A percentile compares a stretch with the other conserved stretches of the same genome.
These are phyloP conservation scores for Cyclocybe cylindracea DNA, from an alignment of 768 basidiomycete species.

Conservation along the genomic window DNA sequence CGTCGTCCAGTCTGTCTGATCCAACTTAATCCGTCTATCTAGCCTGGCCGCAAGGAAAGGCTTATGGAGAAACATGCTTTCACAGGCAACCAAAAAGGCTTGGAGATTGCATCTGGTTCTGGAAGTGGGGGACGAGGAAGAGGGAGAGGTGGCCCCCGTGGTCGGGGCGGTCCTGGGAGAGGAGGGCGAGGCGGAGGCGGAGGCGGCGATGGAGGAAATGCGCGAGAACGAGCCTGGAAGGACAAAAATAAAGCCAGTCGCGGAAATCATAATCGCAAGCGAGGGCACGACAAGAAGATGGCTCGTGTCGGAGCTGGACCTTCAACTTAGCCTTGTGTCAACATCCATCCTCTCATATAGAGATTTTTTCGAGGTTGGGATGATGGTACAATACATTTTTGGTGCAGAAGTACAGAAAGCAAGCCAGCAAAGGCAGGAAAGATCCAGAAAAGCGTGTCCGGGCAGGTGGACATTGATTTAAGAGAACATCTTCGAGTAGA, in stretches of 20 bases:
- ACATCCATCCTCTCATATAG: background rate
- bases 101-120: constrained; percentile 14
- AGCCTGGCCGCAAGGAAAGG: constrained; percentile 58
- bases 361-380: background rate
- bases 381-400: background rate
- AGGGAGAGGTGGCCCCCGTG: constrained; percentile 18
- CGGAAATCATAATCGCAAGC: constrained; percentile 73
- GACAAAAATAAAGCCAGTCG: constrained; percentile 76
- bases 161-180: constrained; percentile 22
- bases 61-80: constrained; percentile 79
- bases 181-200: constrained; percentile 43
- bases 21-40: background rate
- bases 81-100: constrained; percentile 51
- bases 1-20: background rate
- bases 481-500: constrained; percentile 48
- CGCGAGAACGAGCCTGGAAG: constrained; percentile 68
- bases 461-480: constrained; percentile 2
- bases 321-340: constrained; percentile 4
- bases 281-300: constrained; percentile 92
- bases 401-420: constrained; percentile 1
- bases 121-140: constrained; percentile 21
- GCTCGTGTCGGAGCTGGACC: constrained; percentile 48
- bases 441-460: constrained; percentile 4
- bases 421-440: background rate
- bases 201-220: constrained; percentile 38